phyloP scores from a whole-genome alignment of 2,329 filamentous ascomycete genomes.

The Fusarium nurragi region DNA sequence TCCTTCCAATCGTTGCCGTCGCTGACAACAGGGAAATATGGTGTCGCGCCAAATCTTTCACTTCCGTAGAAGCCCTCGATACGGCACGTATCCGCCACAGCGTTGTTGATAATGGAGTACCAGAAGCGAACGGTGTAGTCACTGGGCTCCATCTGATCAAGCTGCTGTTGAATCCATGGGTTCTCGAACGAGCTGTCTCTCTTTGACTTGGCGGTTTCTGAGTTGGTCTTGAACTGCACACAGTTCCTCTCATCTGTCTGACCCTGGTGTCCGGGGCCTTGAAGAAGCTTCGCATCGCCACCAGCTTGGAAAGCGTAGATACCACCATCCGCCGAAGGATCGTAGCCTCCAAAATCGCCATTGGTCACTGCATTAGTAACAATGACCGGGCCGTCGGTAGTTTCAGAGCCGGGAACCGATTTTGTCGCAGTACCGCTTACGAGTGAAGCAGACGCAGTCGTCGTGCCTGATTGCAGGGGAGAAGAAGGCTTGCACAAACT shows the following conservation, averaged over 20 bases:
- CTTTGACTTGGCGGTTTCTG: neutral
- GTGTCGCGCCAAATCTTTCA: slow-evolving; percentile 22
- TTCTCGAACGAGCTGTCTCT: neutral
- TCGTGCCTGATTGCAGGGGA: neutral
- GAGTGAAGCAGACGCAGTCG: neutral
- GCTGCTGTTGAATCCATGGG: slow-evolving; percentile 32
- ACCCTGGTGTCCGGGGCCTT: slow-evolving; percentile 27
- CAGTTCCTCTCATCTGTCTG: slow-evolving; percentile 31
- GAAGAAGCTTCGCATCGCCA: slow-evolving; percentile 21
- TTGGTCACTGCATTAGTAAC: slow-evolving; percentile 30
- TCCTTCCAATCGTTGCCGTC: slow-evolving; percentile 10
- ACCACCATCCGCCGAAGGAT: slow-evolving; percentile 28
- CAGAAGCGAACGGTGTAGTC: slow-evolving; percentile 40
- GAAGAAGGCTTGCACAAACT: slow-evolving; percentile 23
- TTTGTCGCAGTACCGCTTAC: neutral
- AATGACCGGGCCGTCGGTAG: slow-evolving; percentile 11
- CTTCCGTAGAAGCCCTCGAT: slow-evolving; percentile 35
- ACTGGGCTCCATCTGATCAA: slow-evolving; percentile 24
- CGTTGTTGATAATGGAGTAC: slow-evolving; percentile 30
- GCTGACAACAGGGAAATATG: slow-evolving; percentile 31
- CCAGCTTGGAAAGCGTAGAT: slow-evolving; percentile 35
- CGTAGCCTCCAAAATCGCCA: slow-evolving; percentile 37
- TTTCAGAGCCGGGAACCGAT: neutral
- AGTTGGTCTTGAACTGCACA: slow-evolving; percentile 15
- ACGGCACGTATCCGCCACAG: slow-evolving; percentile 26